Percentiles rank a stretch among this genome's conserved stretches.
Conservation (phyloP, 768 basidiomycete genomes). For the Leucogyrophana mollusca region DNA sequence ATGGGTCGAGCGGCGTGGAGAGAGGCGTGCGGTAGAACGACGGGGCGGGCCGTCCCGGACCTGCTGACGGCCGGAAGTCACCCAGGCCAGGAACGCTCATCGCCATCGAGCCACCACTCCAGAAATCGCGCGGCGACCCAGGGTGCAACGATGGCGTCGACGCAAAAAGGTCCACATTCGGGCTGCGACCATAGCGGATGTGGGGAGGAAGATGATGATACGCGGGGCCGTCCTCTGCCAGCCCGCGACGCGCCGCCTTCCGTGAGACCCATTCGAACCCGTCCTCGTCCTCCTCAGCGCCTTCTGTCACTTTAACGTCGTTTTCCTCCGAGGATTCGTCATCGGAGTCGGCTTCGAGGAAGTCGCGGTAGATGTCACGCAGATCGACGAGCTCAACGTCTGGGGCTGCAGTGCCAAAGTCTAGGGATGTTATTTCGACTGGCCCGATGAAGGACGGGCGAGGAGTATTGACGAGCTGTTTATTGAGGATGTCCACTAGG, state of each 20-base stretch:
- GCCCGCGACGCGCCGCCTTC: conserved; percentile 53
- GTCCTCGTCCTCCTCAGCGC: conserved; percentile 65
- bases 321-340: conserved; percentile 45
- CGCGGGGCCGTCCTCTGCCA: conserved; percentile 49
- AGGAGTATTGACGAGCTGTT: conserved; percentile 63
- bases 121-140: conserved; percentile 41
- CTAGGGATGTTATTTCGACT: conserved; percentile 79
- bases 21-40: conserved; percentile 35
- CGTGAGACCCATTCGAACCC: conserved; percentile 83
- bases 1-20: conserved; percentile 21
- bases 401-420: conserved; percentile 82
- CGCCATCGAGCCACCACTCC: conserved; percentile 30
- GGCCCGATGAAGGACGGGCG: conserved; percentile 97
- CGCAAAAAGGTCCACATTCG: conserved; percentile 56
- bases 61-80: conserved; percentile 33
- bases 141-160: conserved; percentile 47
- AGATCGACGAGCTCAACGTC: conserved; percentile 90
- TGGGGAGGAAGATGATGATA: conserved; percentile 76
- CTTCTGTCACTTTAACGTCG: conserved; percentile 47
- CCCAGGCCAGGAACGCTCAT: conserved; percentile 38
- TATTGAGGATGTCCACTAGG: conserved; percentile 76
- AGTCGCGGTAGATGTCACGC: conserved; percentile 92
- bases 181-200: conserved; percentile 61
- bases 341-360: conserved; percentile 77
- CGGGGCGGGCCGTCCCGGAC: conserved; percentile 17